Conservation (phyloP, 1,284 basidiomycete species). For the Thelephora terrestris region DNA sequence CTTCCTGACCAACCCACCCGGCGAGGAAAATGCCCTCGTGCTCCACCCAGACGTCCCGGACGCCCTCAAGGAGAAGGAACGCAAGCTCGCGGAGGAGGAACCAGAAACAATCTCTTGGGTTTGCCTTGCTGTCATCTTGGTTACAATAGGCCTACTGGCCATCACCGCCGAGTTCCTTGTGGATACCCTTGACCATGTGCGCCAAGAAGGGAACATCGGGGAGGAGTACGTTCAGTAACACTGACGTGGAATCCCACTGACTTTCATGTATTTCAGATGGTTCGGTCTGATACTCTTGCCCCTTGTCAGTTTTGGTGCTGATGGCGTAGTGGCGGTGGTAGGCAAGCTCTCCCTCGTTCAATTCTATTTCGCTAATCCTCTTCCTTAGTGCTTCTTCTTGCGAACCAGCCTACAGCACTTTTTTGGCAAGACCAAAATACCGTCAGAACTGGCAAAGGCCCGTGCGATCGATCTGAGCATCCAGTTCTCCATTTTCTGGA, state of each 20-base stretch:
- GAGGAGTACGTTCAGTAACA: conserved; percentile 32
- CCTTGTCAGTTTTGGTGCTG: conserved; percentile 58
- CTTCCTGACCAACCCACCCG: conserved; percentile 59
- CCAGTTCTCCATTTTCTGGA: conserved; percentile 32
- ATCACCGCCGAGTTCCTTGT: conserved; percentile 62
- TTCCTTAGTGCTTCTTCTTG: conserved; percentile 16
- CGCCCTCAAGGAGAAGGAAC: conserved; percentile 32
- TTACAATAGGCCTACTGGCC: conserved; percentile 50
- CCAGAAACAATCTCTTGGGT: conserved; percentile 54
- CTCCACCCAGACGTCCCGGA: conserved; percentile 33
- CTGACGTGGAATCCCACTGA: not conserved
- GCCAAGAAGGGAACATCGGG: conserved; percentile 30
- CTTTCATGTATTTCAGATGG: conserved; percentile 31
- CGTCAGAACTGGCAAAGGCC: conserved; percentile 25
- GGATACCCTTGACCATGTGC: conserved; percentile 46
- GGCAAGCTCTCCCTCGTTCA: conserved; percentile 30
- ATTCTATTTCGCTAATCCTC: conserved; percentile 16
- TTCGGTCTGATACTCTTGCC: conserved; percentile 63
- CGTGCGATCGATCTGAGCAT: conserved; percentile 33
- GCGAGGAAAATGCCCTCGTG: conserved; percentile 37
- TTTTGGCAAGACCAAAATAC: conserved; percentile 6
- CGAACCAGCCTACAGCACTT: conserved; percentile 16
- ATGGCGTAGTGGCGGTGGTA: conserved; percentile 45
- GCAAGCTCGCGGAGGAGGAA: conserved; percentile 29
- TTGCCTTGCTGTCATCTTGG: conserved; percentile 38